Conservation (phyloP, 257 asterid species). For the Lycium barbarum region DNA sequence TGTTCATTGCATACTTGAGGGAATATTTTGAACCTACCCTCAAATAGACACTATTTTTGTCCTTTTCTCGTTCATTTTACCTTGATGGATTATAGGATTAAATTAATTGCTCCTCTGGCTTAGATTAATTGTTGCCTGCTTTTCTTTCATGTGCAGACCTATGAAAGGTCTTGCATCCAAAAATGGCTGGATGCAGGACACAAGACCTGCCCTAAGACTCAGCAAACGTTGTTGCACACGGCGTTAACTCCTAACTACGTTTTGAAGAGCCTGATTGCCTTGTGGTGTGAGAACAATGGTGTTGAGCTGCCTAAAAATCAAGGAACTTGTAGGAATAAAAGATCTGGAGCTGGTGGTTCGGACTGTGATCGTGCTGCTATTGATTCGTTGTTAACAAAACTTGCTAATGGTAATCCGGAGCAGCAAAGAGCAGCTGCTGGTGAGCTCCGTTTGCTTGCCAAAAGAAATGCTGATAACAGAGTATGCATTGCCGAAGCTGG, state of each 20-base stretch:
- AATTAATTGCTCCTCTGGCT: not conserved
- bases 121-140: conserved; percentile 16
- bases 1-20: no score
- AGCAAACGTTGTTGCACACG: conserved; percentile 84
- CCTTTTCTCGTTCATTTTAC: not conserved
- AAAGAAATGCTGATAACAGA: conserved; percentile 89
- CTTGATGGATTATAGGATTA: not conserved
- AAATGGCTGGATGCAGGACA: conserved; percentile 98
- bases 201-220: conserved; percentile 96
- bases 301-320: conserved; percentile 87
- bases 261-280: conserved; percentile 83
- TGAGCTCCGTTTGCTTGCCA: conserved; percentile 96
- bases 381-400: conserved; percentile 66
- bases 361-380: conserved; percentile 85
- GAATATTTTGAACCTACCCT: no score
- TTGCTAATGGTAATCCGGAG: conserved; percentile 68
- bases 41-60: no score
- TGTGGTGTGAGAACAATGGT: conserved; percentile 96
- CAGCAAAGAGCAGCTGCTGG: conserved; percentile 95
- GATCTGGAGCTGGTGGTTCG: conserved; percentile 63
- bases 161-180: conserved; percentile 88
- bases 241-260: conserved; percentile 99
- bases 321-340: conserved; percentile 60
- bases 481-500: conserved; percentile 96
- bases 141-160: conserved; percentile 64